Evolutionary conservation across 768 basidiomycete genomes (phyloP).

Genomic region (Daedaleopsis sinensis): DNA sequence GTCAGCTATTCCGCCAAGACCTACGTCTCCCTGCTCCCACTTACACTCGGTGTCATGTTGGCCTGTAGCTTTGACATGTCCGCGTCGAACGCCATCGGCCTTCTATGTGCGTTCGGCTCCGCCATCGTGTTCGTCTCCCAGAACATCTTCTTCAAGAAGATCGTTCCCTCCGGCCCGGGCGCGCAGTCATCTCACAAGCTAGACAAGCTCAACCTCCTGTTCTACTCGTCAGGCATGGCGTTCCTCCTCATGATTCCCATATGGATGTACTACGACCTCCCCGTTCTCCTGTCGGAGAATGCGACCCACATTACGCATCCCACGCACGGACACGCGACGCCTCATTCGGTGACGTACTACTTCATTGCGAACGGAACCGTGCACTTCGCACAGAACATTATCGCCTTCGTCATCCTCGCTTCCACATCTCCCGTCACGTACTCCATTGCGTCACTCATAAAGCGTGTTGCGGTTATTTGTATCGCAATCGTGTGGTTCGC

Average conservation of each 20-base stretch:
- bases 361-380: conserved; percentile 94
- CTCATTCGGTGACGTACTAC: conserved; percentile 75
- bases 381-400: conserved; percentile 96
- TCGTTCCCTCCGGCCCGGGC: conserved; percentile 70
- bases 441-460: conserved; percentile 96
- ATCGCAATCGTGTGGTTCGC: conserved; percentile 97
- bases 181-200: conserved; percentile 66
- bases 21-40: conserved; percentile 90
- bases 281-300: conserved; percentile 55
- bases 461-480: conserved; percentile 97
- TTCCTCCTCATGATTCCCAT: conserved; percentile 96
- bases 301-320: conserved; percentile 48
- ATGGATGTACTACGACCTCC: conserved; percentile 89
- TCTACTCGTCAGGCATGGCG: conserved; percentile 93
- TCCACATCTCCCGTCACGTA: conserved; percentile 98
- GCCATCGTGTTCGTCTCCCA: conserved; percentile 96
- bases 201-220: conserved; percentile 94
- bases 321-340: conserved; percentile 42
- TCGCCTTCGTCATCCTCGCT: conserved; percentile 95
- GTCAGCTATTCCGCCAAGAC: conserved; percentile 93
- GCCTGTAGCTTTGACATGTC: conserved; percentile 94
- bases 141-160: conserved; percentile 99
- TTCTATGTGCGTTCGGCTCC: conserved; percentile 96
- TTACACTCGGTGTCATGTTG: conserved; percentile 96
- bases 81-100: conserved; percentile 79